Conservation (phyloP, 495 filamentous ascomycete genomes). For the Talaromyces liani region DNA sequence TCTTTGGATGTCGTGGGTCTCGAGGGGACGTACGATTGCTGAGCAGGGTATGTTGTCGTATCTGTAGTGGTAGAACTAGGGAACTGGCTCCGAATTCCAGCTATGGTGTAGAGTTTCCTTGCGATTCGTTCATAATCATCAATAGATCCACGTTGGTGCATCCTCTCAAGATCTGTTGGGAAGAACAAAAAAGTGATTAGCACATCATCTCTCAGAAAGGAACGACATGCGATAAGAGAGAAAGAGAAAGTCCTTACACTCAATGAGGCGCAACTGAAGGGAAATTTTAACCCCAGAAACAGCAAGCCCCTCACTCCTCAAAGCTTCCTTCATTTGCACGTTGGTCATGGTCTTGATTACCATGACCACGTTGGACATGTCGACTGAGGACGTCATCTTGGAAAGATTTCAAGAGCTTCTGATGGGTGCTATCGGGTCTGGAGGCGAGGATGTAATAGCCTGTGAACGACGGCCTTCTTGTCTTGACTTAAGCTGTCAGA, state of each 20-base stretch:
- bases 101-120: slow-evolving; percentile 20
- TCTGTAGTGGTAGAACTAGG: neutral
- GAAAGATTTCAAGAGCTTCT: neutral
- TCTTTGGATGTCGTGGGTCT: slow-evolving; percentile 22
- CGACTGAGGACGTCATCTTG: slow-evolving; percentile 39
- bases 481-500: neutral
- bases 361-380: slow-evolving; percentile 31
- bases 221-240: neutral
- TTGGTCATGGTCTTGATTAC: slow-evolving; percentile 58
- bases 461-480: neutral
- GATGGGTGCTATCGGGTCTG: neutral
- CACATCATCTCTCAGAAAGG: neutral
- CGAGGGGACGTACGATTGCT: slow-evolving; percentile 14
- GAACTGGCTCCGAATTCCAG: neutral
- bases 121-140: slow-evolving; percentile 27
- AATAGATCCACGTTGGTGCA: slow-evolving; percentile 24
- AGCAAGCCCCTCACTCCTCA: slow-evolving; percentile 58
- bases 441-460: neutral
- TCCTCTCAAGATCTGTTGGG: slow-evolving; percentile 27
- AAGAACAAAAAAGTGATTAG: neutral
- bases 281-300: slow-evolving; percentile 75
- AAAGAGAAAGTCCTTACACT: slow-evolving; percentile 46
- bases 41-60: slow-evolving; percentile 12
- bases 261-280: slow-evolving; percentile 67
- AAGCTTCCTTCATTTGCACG: slow-evolving; percentile 64